phyloP scores from a whole-genome alignment of 257 asterid genomes.

The Scutellaria barbata region DNA sequence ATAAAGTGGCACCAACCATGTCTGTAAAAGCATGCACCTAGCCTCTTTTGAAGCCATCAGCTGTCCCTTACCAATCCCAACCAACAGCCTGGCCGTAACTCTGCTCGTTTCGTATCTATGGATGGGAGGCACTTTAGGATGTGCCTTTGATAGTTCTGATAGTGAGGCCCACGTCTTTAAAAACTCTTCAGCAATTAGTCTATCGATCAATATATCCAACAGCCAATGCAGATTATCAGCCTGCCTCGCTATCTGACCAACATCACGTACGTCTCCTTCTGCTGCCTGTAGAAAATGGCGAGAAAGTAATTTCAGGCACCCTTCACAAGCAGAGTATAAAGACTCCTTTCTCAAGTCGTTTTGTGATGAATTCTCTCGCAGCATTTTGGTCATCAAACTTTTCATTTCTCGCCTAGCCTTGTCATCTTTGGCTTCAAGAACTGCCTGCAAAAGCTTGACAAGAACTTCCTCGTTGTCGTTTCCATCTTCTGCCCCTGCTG shows the following conservation, averaged over 20 bases:
- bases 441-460: constrained; percentile 72
- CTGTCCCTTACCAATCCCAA: constrained; percentile 85
- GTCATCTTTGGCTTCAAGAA: constrained; percentile 93
- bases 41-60: constrained; percentile 77
- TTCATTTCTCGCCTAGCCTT: constrained; percentile 92
- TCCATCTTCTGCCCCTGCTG: constrained; percentile 42
- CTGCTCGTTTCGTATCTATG: constrained; percentile 79
- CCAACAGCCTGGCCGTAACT: constrained; percentile 79
- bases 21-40: constrained; percentile 68
- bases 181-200: constrained; percentile 80
- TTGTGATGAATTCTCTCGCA: constrained; percentile 72
- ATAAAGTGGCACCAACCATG: constrained; percentile 84
- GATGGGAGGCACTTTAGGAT: constrained; percentile 65
- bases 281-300: constrained; percentile 55
- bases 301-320: constrained; percentile 60
- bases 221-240: constrained; percentile 94
- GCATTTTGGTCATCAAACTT: constrained; percentile 70
- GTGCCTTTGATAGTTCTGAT: constrained; percentile 57
- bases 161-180: constrained; percentile 68
- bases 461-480: constrained; percentile 69
- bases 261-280: constrained; percentile 49
- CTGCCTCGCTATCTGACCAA: constrained; percentile 70
- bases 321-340: constrained; percentile 64
- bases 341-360: constrained; percentile 78
- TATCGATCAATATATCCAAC: constrained; percentile 76